Base-by-base conservation (phyloP, 257 asterid species). In the Catharanthus roseus region DNA sequence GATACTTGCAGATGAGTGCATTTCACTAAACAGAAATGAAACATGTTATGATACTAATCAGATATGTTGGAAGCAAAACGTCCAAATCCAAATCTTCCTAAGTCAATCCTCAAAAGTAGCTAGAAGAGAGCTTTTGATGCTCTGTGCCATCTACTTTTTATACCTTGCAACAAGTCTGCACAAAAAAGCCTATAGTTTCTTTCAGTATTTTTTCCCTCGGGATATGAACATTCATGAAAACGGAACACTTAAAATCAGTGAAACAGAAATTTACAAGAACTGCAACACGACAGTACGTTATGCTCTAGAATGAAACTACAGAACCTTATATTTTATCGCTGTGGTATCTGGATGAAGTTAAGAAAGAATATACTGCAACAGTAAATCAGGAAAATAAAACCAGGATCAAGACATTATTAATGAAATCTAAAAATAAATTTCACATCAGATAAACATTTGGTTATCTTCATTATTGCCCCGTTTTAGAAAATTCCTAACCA, bases 401-500 rank as follows among this genome's bases (percentile, higher is more conserved):
- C 16, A 42, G 2, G 0, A 21, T 7, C 33, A 36, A 13, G 19
- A 41, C n/a, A 69, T 23, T 5, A 58, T 7, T 41, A 42, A 50
- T 26, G 29, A 13, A 26, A 5, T 28, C 12, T 31, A 45, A 34
- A 72, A 44, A 8, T 28, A 33, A 65, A 31, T 16, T 38, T 12
- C 65, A 31, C 31, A 67, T 67, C 78, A 42, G 28, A 65, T 7
- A 70, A 71, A 33, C 42, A 29, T 24, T 31, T 28, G 41, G 39
- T 49, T 42, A 76, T 79, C 79, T 83, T 63, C 23, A 55, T 42
- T 24, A 33, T 38, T 38, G 42, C 81, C 71, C 82, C 74, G 64
- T 68, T 77, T 65, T 61, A 79, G 84, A 92, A 77, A 82, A 49
- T 81, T 81, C 68, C 81, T 71, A 47, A 87, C 86, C n/a, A 92